Percentiles rank a stretch among this genome's conserved stretches.
Conservation (phyloP, 2,329 filamentous ascomycete genomes). For the Metarhizium anisopliae region DNA sequence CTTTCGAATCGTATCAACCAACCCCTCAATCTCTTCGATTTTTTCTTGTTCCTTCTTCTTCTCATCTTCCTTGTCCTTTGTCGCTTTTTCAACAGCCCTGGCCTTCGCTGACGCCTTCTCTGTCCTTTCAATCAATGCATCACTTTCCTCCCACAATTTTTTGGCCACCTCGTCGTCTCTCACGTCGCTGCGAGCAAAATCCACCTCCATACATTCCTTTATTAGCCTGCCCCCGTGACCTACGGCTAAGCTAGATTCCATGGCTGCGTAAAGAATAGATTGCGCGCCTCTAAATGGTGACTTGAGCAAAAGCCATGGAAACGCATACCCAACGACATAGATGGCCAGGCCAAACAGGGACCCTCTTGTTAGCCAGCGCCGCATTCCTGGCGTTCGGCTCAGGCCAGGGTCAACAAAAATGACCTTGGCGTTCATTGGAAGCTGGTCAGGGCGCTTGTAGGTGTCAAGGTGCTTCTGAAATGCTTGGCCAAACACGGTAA, state of each 20-base stretch:
- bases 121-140: conserved; percentile 69
- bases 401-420: conserved; percentile 82
- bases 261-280: conserved; percentile 73
- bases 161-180: conserved; percentile 72
- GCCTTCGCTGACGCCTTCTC: conserved; percentile 69
- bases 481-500: conserved; percentile 81
- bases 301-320: conserved; percentile 86
- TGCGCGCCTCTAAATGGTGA: conserved; percentile 77
- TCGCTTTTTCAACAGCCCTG: conserved; percentile 31
- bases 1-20: conserved; percentile 37
- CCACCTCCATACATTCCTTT: conserved; percentile 79
- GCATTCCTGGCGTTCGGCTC: conserved; percentile 75
- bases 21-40: conserved; percentile 21
- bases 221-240: conserved; percentile 62
- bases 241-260: conserved; percentile 65
- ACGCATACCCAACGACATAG: conserved; percentile 68
- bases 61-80: conserved; percentile 23
- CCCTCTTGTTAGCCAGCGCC: conserved; percentile 78
- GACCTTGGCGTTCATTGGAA: conserved; percentile 75
- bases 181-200: conserved; percentile 64
- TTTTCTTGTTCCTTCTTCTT: conserved; percentile 25
- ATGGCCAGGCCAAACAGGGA: conserved; percentile 68
- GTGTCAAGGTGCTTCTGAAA: conserved; percentile 87
- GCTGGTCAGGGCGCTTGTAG: conserved; percentile 74
- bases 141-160: conserved; percentile 82